Evolutionary conservation across 2,329 filamentous ascomycete species (phyloP).

Genomic region (Talaromyces amestolkiae): DNA sequence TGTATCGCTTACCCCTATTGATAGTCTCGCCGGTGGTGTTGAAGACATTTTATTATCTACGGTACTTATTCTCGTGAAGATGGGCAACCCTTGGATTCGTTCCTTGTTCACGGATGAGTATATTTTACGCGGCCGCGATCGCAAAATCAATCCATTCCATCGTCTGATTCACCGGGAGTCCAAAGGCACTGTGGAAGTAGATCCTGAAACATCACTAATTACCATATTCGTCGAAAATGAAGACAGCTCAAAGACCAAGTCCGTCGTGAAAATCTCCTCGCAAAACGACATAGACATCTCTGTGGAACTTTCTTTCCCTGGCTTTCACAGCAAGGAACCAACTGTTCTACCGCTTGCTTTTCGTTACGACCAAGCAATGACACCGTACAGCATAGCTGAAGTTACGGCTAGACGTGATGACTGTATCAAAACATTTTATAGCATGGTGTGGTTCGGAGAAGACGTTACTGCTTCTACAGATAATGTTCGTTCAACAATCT

Average conservation of each 20-base stretch:
- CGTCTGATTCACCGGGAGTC: neutral
- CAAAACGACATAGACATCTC: neutral
- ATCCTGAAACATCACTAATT: neutral
- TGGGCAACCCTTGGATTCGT: conserved; percentile 8
- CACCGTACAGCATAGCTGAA: neutral
- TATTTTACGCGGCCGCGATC: neutral
- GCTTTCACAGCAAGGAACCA: neutral
- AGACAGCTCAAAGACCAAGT: neutral
- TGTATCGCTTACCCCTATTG: neutral
- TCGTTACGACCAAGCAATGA: neutral
- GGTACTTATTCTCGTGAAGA: neutral
- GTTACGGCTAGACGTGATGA: conserved; percentile 88
- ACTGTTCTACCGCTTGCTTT: neutral
- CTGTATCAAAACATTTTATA: conserved; percentile 99
- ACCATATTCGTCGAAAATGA: neutral
- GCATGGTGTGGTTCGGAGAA: conserved; percentile 87
- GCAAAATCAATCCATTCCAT: conserved; percentile 3
- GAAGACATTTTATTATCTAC: neutral
- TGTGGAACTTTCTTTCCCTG: neutral
- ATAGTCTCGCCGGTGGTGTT: neutral
- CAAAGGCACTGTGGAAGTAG: neutral
- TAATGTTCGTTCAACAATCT: neutral
- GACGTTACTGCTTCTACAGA: neutral
- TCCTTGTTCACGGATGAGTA: neutral
- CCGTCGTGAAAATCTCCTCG: neutral